Base-by-base conservation (phyloP, 2,329 filamentous ascomycete genomes). In the Scopulariopsis brevicaulis region DNA sequence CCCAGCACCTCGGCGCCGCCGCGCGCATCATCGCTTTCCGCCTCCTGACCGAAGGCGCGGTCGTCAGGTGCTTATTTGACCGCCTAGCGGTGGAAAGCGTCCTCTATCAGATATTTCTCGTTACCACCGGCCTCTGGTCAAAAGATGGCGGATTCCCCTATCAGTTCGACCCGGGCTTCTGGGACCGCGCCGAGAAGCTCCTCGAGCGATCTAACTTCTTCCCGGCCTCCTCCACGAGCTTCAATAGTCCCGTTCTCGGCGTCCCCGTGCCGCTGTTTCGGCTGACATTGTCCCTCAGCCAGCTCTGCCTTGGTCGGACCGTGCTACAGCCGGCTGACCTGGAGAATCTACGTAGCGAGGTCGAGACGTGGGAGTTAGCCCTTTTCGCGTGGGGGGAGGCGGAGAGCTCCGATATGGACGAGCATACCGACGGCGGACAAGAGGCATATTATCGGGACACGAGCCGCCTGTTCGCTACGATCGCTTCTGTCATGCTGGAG, bases 1-100 rank as follows among this genome's bases (percentile, higher is more conserved):
- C 63, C 0, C 60, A 59, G 1, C 65, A 66, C 22, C 57, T 66
- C 37, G 53, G 57, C 25, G 64, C 64, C 3, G 64, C 64, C 1
- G 62, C 59, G 1, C 62, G 59, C 0, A 66, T 66, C 12, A 48
- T 66, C 0, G 61, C 59, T 0, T 20, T 59, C 1, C 59, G 64
- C 1, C 24, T 66, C 0, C 58, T 64, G 1, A 20, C 58, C 2
- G 58, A 60, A 1, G 54, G 58, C 2, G 22, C 50, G 28, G 60
- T 64, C 4, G 51, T 56, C 11, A 54, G 55, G 4, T 32, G 34
- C 34, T 14, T 65, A 0, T 65, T 66, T 1, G 65, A 66, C 53
- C 58, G 59, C 2, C 53, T 66, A 11, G 62, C 64, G 3, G 54
- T 64, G 2, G 64, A 66, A 48, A 66, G 65, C 35, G 62, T 66